Conservation (phyloP, 345 rosid genomes). For the Luvunga scandens region DNA sequence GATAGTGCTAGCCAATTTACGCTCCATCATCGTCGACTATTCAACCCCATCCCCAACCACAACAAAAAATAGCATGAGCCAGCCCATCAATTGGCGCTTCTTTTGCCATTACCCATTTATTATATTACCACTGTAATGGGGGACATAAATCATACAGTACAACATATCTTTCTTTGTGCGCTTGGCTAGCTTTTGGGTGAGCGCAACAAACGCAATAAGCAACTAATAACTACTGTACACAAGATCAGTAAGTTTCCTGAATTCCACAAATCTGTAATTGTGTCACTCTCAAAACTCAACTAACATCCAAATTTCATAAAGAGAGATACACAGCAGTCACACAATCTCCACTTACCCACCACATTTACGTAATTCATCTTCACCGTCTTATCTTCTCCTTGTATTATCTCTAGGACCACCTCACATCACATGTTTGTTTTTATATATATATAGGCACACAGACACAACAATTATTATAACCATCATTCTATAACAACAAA, state of each 20-base stretch:
- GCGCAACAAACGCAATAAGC: not conserved
- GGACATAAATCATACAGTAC: not conserved
- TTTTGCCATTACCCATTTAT: too few species aligned
- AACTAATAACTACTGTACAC: not conserved
- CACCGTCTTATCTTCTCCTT: constrained; percentile 20
- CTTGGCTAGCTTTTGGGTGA: too few species aligned
- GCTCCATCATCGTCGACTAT: not conserved
- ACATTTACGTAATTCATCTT: constrained; percentile 17
- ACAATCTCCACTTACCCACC: constrained; percentile 26
- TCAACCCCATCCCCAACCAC: not conserved
- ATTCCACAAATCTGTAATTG: constrained; percentile 5
- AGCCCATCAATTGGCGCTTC: not conserved
- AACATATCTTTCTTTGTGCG: too few species aligned
- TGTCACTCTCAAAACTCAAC: constrained; percentile 41
- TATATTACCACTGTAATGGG: not conserved
- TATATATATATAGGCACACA: too few species aligned
- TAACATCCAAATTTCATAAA: constrained; percentile 32
- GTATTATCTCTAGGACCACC: constrained; percentile 21
- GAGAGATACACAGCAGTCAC: not conserved
- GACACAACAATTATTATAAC: too few species aligned
- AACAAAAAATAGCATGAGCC: not conserved
- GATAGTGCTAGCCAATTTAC: not conserved
- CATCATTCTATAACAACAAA: not conserved
- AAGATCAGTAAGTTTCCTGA: constrained; percentile 3
- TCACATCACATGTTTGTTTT: not conserved